Base-by-base conservation (phyloP, 2,329 filamentous ascomycete genomes). In the Fusarium staphyleae region DNA sequence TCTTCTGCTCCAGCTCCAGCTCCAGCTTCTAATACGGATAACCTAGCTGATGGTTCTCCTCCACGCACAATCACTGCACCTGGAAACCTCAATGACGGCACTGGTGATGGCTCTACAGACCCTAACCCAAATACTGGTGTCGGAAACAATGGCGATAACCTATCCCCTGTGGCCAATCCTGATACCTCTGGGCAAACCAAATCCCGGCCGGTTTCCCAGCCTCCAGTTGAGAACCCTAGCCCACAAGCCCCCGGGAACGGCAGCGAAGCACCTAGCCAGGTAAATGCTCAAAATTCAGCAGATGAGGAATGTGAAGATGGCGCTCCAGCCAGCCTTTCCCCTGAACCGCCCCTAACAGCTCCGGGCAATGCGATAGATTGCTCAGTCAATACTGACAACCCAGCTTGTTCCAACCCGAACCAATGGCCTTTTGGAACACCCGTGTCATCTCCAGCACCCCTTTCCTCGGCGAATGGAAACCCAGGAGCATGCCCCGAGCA, bases 251-350 rank as follows among this genome's bases (percentile, higher is more conserved):
- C 54, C 19, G 12, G 18, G 15, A 36, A 26, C 16, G 37, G 28
- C 7, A 30, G 42, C 4, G 22, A 35, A n/a, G n/a, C 16, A 3
- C 32, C 30, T 36, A 37, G 33, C 13, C 29, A 52, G 28, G 19
- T 22, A 12, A 16, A 15, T 7, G 10, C 14, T n/a, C 26, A 24
- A 28, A 18, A 5, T 8, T 12, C 14, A 28, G 6, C 41, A 14
- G 48, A 43, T 16, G 55, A 59, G 16, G 36, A 57, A 19, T 55
- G 51, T 4, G 43, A 55, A 6, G 39, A 55, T 22, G 42, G 15
- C 10, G 4, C 28, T 39, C 13, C 39, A 24, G 34, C 12, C 18
- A 30, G 33, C 16, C 18, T 30, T 39, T 33, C 34, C 8, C 24
- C 33, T 11, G 29, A 14, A 15, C 18, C 33, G 5, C 28, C 32